phyloP scores from a whole-genome alignment of 2,329 filamentous ascomycete genomes.

The Sclerotinia trifoliorum region DNA sequence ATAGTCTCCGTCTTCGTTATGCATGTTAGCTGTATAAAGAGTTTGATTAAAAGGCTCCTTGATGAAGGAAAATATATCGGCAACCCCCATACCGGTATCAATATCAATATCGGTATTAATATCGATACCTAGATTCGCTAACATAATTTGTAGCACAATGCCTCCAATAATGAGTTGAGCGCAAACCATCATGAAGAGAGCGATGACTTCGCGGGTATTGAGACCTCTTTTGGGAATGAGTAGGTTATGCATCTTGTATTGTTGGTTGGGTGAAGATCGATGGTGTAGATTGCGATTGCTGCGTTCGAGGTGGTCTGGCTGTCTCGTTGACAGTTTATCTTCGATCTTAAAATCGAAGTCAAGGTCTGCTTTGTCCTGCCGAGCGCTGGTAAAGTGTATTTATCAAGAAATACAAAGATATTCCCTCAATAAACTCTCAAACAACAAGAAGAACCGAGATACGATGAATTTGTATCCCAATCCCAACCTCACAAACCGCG shows the following conservation, averaged over 20 bases:
- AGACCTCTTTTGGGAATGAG: background rate
- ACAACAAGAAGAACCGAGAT: background rate
- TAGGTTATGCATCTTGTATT: background rate
- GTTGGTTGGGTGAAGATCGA: background rate
- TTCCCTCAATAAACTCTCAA: accelerated
- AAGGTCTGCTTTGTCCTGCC: too few species aligned
- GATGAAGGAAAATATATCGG: accelerated
- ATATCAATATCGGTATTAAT: background rate
- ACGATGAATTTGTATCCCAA: background rate
- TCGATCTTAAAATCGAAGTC: background rate
- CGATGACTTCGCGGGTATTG: background rate
- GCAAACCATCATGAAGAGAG: background rate
- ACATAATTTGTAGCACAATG: background rate
- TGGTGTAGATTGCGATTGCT: background rate
- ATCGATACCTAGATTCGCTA: accelerated
- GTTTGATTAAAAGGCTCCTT: accelerated
- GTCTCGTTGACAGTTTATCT: background rate
- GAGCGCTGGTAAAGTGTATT: background rate
- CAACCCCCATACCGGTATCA: background rate
- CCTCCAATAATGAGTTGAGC: background rate
- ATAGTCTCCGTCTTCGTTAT: background rate
- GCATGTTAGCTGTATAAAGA: background rate
- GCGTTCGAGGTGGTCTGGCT: background rate
- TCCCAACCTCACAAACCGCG: background rate
- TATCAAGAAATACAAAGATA: background rate